These are phyloP conservation scores for Cordyceps farinosa DNA, from an alignment of 2,329 filamentous ascomycete genomes.

Conservation along the genomic window DNA sequence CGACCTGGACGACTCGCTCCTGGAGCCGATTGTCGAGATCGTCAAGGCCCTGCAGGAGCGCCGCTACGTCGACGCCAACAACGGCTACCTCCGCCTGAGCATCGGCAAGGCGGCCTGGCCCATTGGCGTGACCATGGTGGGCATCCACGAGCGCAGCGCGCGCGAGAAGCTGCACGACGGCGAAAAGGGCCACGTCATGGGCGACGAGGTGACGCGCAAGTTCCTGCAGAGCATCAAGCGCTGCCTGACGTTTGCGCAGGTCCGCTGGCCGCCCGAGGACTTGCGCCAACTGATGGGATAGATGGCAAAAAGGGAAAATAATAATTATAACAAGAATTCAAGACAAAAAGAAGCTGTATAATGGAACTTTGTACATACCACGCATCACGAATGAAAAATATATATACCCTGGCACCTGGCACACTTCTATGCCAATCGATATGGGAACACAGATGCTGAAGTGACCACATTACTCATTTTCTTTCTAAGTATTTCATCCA, in stretches of 20 bases:
- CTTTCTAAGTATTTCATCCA: background rate
- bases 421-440: background rate
- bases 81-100: slow-evolving; percentile 86
- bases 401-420: slow-evolving; percentile 2
- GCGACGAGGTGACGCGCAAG: slow-evolving; percentile 91
- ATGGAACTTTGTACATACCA: background rate
- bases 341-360: background rate
- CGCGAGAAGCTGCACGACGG: slow-evolving; percentile 91
- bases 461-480: background rate
- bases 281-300: slow-evolving; percentile 91
- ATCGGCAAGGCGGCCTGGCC: slow-evolving; percentile 98
- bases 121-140: slow-evolving; percentile 99
- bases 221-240: slow-evolving; percentile 97
- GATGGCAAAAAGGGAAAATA: slow-evolving; percentile 22
- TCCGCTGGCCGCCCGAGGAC: slow-evolving; percentile 92
- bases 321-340: background rate
- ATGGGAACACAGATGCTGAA: background rate
- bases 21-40: slow-evolving; percentile 85
- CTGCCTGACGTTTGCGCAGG: slow-evolving; percentile 93
- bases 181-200: slow-evolving; percentile 91
- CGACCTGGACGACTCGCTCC: slow-evolving; percentile 72
- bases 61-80: slow-evolving; percentile 92
- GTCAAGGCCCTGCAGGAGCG: slow-evolving; percentile 85
- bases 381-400: background rate
- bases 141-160: slow-evolving; percentile 95